A percentile compares a stretch with the other conserved stretches of the same genome.
These are phyloP conservation scores for Colletotrichum australisinense DNA, from an alignment of 2,329 filamentous ascomycete species.

Conservation along the genomic window DNA sequence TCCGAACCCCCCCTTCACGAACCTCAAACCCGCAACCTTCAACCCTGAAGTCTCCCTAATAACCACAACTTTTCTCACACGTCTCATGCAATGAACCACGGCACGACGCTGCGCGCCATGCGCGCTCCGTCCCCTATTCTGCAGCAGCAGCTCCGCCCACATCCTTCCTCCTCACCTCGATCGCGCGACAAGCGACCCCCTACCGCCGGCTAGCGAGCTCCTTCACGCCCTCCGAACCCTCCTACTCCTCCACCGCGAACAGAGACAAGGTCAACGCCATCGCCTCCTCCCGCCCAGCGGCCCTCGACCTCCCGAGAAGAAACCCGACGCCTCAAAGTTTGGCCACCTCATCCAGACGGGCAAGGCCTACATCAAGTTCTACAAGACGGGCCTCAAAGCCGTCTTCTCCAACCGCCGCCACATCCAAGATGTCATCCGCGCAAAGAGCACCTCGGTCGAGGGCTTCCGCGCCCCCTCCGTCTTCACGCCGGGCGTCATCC, in stretches of 20 bases:
- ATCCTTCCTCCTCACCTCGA: not conserved
- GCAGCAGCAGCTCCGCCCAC: not conserved
- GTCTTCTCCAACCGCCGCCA: slow-evolving; percentile 75
- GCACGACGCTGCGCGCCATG: slow-evolving; percentile 35
- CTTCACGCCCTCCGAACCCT: not conserved
- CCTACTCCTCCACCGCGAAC: slow-evolving; percentile 2
- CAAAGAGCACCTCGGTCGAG: slow-evolving; percentile 64
- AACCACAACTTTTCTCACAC: not conserved
- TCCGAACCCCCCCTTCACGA: not conserved
- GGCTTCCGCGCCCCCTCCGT: slow-evolving; percentile 64
- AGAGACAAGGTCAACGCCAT: slow-evolving; percentile 73
- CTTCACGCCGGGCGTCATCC: slow-evolving; percentile 47
- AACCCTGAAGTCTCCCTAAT: not conserved
- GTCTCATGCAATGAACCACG: slow-evolving; percentile 36
- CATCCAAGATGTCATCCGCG: slow-evolving; percentile 55
- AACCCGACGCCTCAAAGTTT: slow-evolving; percentile 55
- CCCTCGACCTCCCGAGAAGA: slow-evolving; percentile 69
- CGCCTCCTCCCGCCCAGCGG: slow-evolving; percentile 76
- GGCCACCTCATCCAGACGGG: slow-evolving; percentile 66
- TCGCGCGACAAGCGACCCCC: slow-evolving; percentile 6
- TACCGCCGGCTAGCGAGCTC: slow-evolving; percentile 28
- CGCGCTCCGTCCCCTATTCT: slow-evolving; percentile 26
- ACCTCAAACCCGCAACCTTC: not conserved
- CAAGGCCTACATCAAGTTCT: slow-evolving; percentile 84
- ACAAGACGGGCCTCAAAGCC: slow-evolving; percentile 84